Conservation (phyloP, 2,329 filamentous ascomycete species). For the Diplodia seriata region DNA sequence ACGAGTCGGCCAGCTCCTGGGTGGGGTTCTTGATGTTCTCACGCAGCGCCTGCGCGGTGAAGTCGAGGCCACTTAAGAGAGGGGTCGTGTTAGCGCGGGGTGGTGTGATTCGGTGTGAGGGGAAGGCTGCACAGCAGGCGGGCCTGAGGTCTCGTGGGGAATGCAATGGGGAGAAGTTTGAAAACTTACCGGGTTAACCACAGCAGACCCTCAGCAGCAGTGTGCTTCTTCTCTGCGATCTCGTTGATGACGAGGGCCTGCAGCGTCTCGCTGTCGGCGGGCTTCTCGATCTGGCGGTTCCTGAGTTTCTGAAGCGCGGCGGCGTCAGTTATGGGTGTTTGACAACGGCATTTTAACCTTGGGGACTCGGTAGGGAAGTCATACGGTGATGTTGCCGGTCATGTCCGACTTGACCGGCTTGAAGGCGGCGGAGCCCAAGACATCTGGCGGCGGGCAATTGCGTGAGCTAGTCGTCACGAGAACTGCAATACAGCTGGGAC, state of each 20-base stretch:
- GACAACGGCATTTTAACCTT: neutral
- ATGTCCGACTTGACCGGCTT: conserved; percentile 91
- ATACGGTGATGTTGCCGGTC: conserved; percentile 86
- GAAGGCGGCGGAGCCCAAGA: conserved; percentile 76
- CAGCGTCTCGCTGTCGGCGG: conserved; percentile 79
- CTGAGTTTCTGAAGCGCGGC: conserved; percentile 77
- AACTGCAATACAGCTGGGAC: conserved; percentile 32
- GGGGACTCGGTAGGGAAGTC: neutral
- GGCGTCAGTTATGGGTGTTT: conserved; percentile 6
- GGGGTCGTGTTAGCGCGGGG: conserved; percentile 3
- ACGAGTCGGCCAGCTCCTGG: conserved; percentile 84
- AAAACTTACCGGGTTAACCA: conserved; percentile 83
- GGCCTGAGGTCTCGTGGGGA: neutral
- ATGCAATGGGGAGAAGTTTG: conserved; percentile 9
- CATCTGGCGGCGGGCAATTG: conserved; percentile 52
- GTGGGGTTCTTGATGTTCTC: conserved; percentile 72
- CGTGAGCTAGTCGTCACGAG: neutral
- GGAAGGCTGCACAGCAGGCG: neutral
- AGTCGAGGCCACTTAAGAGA: conserved; percentile 79
- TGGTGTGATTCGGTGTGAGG: conserved; percentile 4
- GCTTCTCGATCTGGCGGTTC: conserved; percentile 78
- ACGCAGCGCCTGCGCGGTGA: conserved; percentile 84
- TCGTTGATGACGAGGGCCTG: conserved; percentile 88
- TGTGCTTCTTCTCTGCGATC: conserved; percentile 87
- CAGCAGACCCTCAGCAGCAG: conserved; percentile 84